Evolutionary conservation across 2,329 filamentous ascomycete species (phyloP).

Genomic region (Alternaria sp.): DNA sequence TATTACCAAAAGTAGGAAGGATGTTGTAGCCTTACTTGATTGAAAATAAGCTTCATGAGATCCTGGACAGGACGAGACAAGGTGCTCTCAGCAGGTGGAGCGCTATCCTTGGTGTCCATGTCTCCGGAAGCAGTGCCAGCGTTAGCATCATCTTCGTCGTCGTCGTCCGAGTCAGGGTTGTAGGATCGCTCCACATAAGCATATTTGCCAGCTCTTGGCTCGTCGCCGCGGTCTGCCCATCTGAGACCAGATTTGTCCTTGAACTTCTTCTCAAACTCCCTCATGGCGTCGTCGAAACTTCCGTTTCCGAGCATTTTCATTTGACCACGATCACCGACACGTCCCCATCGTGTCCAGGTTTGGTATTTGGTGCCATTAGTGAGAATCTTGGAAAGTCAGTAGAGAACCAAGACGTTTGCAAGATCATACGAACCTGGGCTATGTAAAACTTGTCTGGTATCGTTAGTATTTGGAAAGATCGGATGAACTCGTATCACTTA

Average conservation of each 20-base stretch:
- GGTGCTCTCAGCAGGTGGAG: slow-evolving; percentile 56
- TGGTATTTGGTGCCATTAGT: slow-evolving; percentile 52
- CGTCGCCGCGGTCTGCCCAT: slow-evolving; percentile 60
- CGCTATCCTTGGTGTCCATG: slow-evolving; percentile 32
- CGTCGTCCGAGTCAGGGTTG: slow-evolving; percentile 68
- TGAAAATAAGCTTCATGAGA: slow-evolving; percentile 85
- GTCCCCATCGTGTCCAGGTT: slow-evolving; percentile 82
- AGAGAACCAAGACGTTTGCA: background rate
- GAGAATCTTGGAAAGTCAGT: slow-evolving; percentile 8
- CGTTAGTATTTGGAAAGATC: background rate
- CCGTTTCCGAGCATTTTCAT: slow-evolving; percentile 52
- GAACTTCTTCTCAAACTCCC: slow-evolving; percentile 64
- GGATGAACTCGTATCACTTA: background rate
- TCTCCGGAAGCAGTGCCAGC: slow-evolving; percentile 9
- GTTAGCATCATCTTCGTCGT: slow-evolving; percentile 28
- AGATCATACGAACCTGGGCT: slow-evolving; percentile 63
- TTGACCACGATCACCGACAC: slow-evolving; percentile 68
- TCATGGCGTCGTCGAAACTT: slow-evolving; percentile 51
- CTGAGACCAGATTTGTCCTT: slow-evolving; percentile 63
- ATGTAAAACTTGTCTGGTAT: slow-evolving; percentile 75
- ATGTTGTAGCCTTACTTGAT: slow-evolving; percentile 55
- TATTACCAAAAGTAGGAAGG: background rate
- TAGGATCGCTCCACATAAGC: slow-evolving; percentile 83
- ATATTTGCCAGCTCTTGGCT: slow-evolving; percentile 72
- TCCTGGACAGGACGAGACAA: slow-evolving; percentile 68